These are phyloP conservation scores for Candida sithepensis DNA, from an alignment of 805 yeast species.

Conservation along the genomic window DNA sequence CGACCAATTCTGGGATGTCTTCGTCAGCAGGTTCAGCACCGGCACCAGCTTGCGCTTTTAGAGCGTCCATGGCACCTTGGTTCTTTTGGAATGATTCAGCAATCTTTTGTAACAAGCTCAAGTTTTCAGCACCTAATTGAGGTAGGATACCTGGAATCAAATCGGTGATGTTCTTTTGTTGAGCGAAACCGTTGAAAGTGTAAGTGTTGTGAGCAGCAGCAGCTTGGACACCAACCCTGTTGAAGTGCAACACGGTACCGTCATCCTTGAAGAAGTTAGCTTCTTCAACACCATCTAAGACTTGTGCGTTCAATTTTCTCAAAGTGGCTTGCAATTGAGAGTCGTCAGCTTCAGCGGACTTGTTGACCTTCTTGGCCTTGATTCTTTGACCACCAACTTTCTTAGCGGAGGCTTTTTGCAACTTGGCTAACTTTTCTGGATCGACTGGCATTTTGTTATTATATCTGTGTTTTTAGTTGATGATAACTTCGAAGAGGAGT, in stretches of 20 bases:
- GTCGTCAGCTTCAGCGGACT: constrained; percentile 77
- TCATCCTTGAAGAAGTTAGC: constrained; percentile 97
- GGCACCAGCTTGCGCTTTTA: constrained; percentile 30
- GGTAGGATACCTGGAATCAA: constrained; percentile 92
- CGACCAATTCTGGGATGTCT: constrained; percentile 77
- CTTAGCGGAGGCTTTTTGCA: constrained; percentile 80
- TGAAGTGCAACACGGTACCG: constrained; percentile 93
- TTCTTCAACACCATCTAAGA: constrained; percentile 87
- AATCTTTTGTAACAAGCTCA: constrained; percentile 80
- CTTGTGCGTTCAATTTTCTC: constrained; percentile 85
- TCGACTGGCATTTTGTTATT: constrained; percentile 69
- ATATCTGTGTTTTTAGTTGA: too few relatives aligned
- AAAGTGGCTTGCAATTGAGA: constrained; percentile 85
- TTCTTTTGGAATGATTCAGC: constrained; percentile 81
- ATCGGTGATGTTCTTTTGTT: constrained; percentile 87
- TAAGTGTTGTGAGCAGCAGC: constrained; percentile 88
- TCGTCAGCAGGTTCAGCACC: constrained; percentile 42
- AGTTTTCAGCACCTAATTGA: constrained; percentile 94
- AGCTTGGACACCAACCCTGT: constrained; percentile 94
- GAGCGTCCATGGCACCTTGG: constrained; percentile 37
- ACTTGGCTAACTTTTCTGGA: constrained; percentile 90
- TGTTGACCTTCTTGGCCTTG: constrained; percentile 75
- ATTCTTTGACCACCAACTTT: constrained; percentile 88
- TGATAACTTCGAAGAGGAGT: too few relatives aligned
- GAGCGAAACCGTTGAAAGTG: constrained; percentile 93